Evolutionary conservation across 768 basidiomycete species (phyloP), one percentile per base, ranked within the genome.

Genomic region (Cystobasidium tubakii): DNA sequence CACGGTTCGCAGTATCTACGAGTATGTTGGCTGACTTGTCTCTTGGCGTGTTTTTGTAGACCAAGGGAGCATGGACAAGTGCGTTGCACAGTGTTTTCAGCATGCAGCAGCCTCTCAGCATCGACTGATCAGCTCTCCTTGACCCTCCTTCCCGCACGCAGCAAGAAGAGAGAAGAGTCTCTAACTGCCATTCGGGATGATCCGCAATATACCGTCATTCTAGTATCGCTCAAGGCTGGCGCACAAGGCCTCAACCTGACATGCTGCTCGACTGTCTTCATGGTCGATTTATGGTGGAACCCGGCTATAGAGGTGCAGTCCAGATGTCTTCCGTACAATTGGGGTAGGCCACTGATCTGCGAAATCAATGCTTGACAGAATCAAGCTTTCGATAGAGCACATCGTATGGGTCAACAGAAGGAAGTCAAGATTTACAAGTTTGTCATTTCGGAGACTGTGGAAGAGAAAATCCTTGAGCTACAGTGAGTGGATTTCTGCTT

Each of bases 181-280:
- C 81, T 98, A 53, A 83, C 87, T 42, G 86, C 85, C 77, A 92
- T 99, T 81, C 86, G 85, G 78, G 86, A 76, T 21, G 86, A 85
- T 79, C 80, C 81, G 31, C 83, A 77, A 19, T 87, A 85, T 13
- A 85, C 85, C 36, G 88, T 95, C 53, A 96, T 98, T 75, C 82
- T 99, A 76, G 93, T 98, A 75, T 96, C 92, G 0, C 94, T 97
- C 86, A 96, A 94, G 34, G 42, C 70, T 31, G 75, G 66, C 25
- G 54, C 73, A 25, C 72, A 76, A 87, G 92, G 92, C 55, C 86
- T 97, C 55, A 96, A 97, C 54, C 34, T 97, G 78, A 92, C 92
- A 0, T 88, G 88, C 43, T 97, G 94, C 82, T 95, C 93, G 80
- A 91, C 95, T 76, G 93, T 97, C 44, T 89, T 97, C 77, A 69